Percentiles rank a stretch among this genome's conserved stretches.
Conservation (phyloP, 1,284 basidiomycete genomes). For the Vanrija pseudolonga region DNA sequence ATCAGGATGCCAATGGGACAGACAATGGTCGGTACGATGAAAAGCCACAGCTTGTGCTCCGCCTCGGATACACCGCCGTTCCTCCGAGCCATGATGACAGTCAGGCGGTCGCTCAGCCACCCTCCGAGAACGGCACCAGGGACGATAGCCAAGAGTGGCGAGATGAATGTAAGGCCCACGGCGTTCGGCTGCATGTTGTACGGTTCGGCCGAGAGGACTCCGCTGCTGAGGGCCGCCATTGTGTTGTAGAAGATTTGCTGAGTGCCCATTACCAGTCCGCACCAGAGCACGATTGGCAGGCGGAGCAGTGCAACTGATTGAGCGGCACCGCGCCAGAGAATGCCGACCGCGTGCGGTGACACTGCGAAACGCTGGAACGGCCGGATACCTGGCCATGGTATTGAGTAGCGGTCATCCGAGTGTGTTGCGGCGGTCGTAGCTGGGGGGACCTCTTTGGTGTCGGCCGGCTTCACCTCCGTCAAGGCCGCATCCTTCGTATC, state of each 20-base stretch:
- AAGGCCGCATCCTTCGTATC: not conserved
- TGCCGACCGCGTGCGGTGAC: constrained; percentile 10
- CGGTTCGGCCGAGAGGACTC: not conserved
- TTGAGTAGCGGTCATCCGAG: constrained; percentile 4
- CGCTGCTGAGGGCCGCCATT: not conserved
- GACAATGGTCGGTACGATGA: constrained; percentile 16
- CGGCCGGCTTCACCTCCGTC: not conserved
- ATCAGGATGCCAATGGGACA: constrained; percentile 20
- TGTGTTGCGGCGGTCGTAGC: not conserved
- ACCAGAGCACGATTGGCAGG: constrained; percentile 17
- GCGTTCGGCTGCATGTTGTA: not conserved
- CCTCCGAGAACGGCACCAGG: constrained; percentile 13
- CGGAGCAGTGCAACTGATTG: constrained; percentile 12
- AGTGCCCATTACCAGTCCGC: constrained; percentile 16
- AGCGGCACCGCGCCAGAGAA: constrained; percentile 16
- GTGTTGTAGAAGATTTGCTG: constrained; percentile 23
- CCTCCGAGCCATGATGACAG: constrained; percentile 8
- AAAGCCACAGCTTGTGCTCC: constrained; percentile 22
- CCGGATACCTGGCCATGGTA: constrained; percentile 14
- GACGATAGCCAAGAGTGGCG: not conserved
- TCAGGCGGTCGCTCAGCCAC: constrained; percentile 9
- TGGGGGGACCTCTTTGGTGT: not conserved
- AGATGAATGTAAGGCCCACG: not conserved
- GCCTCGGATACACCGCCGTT: constrained; percentile 23
- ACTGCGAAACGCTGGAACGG: constrained; percentile 2